Evolutionary conservation across 768 basidiomycete genomes (phyloP).

Genomic region (Kwoniella europaea): DNA sequence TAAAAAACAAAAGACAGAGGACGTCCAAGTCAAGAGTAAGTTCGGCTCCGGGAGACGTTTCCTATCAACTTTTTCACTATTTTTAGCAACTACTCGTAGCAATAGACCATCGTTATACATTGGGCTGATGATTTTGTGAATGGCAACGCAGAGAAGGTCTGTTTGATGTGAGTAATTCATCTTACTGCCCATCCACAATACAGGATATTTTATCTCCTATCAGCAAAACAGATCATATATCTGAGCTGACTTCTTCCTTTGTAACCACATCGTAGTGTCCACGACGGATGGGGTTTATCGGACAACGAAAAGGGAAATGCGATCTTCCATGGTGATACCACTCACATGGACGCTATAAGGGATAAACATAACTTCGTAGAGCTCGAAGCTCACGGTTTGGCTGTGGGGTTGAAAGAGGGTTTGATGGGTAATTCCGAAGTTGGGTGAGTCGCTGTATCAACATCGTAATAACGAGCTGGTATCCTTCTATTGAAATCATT

Average conservation of each 20-base stretch:
- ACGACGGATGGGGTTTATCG: slow-evolving; percentile 92
- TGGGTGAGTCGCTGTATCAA: no score
- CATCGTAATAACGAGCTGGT: no score
- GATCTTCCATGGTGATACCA: slow-evolving; percentile 80
- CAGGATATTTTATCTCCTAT: no score
- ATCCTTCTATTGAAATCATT: no score
- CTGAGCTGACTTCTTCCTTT: background rate
- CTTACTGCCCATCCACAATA: no score
- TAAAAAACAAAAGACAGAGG: slow-evolving; percentile 54
- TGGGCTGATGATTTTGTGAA: slow-evolving; percentile 1
- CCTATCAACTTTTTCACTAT: background rate
- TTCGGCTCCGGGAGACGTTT: background rate
- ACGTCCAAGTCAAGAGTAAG: slow-evolving; percentile 50
- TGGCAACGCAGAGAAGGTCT: slow-evolving; percentile 70
- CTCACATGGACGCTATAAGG: slow-evolving; percentile 86
- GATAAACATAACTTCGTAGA: slow-evolving; percentile 73
- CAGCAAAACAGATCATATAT: no score
- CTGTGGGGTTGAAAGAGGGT: slow-evolving; percentile 88
- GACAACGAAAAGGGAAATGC: slow-evolving; percentile 78
- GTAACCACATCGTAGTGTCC: slow-evolving; percentile 63
- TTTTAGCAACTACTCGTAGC: background rate
- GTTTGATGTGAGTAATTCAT: slow-evolving; percentile 71
- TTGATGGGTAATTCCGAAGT: slow-evolving; percentile 99
- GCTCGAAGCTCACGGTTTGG: slow-evolving; percentile 83
- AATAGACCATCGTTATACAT: background rate